Evolutionary conservation across 768 basidiomycete species (phyloP), one percentile per base, ranked within the genome.

Genomic region (Brasilioporus rufonigricans): DNA sequence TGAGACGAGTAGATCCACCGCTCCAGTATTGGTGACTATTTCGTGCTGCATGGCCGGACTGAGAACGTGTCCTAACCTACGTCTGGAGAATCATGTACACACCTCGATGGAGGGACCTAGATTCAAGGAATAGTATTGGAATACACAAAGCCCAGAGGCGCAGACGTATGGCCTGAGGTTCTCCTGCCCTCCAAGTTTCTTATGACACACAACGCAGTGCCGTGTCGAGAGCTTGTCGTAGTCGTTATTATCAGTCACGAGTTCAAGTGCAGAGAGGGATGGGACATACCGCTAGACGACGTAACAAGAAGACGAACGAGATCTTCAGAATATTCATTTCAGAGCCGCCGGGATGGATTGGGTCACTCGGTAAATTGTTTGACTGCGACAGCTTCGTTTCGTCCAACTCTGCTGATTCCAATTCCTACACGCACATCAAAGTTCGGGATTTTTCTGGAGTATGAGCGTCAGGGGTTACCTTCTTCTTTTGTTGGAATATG

Each of bases 141-240:
- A 90, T 6, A 80, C 72, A 67, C 88, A 90, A 5, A 90, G 75
- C 50, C 79, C 78, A 5, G 76, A 77, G 51, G 80, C 77, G 65
- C 87, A 90, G 24, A 90, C 86, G 62, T 87, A 89, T 1, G 88
- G 88, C 64, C 87, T 86, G 55, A 89, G 77, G 1, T 83, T 80
- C 57, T 83, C 81, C 54, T 78, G 81, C 38, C 71, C 73, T 11
- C 74, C 61, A 29, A 86, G 73, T 56, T 76, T 79, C 59, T 80
- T 80, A 61, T 87, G 86, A 68, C 88, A 89, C n/a, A 87, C 84
- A n/a, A 86, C 75, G 60, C 88, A 90, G 67, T 82, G 87, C 21
- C 81, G 76, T 0, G 84, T 81, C 60, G 85, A 89, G 21, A 89
- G 74, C 83, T 87, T 27, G 38, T 29, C 1, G 12, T 21, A 29